phyloP scores from a whole-genome alignment of 2,329 filamentous ascomycete species.

The Penicillium sp. region DNA sequence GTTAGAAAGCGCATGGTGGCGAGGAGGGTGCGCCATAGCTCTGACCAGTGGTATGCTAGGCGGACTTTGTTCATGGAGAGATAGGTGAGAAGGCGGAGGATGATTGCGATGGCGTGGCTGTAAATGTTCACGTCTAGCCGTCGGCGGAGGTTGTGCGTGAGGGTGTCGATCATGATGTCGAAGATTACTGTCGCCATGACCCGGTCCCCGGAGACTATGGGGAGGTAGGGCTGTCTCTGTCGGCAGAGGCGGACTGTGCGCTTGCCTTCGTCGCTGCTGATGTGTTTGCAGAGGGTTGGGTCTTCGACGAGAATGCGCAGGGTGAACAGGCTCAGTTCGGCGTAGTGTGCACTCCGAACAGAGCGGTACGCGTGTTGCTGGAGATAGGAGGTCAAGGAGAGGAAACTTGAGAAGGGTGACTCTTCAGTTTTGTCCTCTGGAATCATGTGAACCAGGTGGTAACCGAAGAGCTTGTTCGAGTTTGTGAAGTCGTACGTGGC shows the following conservation, averaged over 20 bases:
- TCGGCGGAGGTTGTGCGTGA: conserved; percentile 88
- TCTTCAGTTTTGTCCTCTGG: conserved; percentile 60
- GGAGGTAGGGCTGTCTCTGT: conserved; percentile 80
- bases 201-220: conserved; percentile 65
- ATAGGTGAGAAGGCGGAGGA: conserved; percentile 77
- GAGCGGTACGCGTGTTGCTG: conserved; percentile 90
- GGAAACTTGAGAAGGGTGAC: conserved; percentile 70
- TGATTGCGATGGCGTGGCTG: conserved; percentile 68
- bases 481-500: conserved; percentile 90
- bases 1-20: conserved; percentile 85
- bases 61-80: conserved; percentile 77
- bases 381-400: conserved; percentile 88
- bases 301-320: conserved; percentile 86
- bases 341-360: conserved; percentile 70
- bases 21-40: conserved; percentile 84
- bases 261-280: conserved; percentile 75
- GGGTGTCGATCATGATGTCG: conserved; percentile 81
- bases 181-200: conserved; percentile 70
- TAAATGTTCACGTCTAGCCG: conserved; percentile 82
- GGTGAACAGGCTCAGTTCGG: conserved; percentile 77
- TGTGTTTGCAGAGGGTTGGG: conserved; percentile 68
- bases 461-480: conserved; percentile 91
- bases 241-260: conserved; percentile 75
- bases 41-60: conserved; percentile 86
- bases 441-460: conserved; percentile 65